These are phyloP conservation scores for Pseudodiploospora longispora DNA, from an alignment of 2,329 filamentous ascomycete genomes.

Conservation along the genomic window DNA sequence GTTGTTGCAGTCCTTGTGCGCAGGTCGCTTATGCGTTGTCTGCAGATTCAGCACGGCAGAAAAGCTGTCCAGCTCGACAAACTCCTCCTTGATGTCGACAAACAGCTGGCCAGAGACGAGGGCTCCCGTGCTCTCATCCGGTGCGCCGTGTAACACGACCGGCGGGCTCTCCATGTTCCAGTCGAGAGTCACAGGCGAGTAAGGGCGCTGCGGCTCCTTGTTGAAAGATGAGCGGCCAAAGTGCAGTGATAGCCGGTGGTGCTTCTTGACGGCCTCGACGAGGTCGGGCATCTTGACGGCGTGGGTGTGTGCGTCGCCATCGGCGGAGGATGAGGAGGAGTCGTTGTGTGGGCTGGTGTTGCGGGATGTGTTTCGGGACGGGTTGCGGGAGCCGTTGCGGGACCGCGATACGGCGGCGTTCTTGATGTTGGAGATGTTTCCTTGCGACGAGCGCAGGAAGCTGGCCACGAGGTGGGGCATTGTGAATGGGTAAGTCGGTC, in stretches of 20 bases:
- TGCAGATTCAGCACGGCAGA: slow-evolving; percentile 63
- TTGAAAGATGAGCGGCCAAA: slow-evolving; percentile 20
- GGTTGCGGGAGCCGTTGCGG: slow-evolving; percentile 21
- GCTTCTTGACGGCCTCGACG: slow-evolving; percentile 30
- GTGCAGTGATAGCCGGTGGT: slow-evolving; percentile 33
- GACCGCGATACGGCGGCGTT: slow-evolving; percentile 24
- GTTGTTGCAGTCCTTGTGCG: slow-evolving; percentile 67
- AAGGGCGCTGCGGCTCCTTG: slow-evolving; percentile 33
- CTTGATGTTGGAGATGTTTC: slow-evolving; percentile 44
- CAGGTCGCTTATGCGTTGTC: slow-evolving; percentile 72
- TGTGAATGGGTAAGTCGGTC: slow-evolving; percentile 11
- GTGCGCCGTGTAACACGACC: slow-evolving; percentile 70
- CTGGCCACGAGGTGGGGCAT: slow-evolving; percentile 53
- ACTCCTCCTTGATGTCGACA: slow-evolving; percentile 60
- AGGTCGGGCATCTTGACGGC: slow-evolving; percentile 32
- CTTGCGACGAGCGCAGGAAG: slow-evolving; percentile 50
- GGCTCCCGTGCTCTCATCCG: slow-evolving; percentile 70
- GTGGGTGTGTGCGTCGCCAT: slow-evolving; percentile 24
- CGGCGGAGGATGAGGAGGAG: slow-evolving; percentile 14
- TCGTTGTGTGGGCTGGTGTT: slow-evolving; percentile 23
- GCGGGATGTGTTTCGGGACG: slow-evolving; percentile 19
- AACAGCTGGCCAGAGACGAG: slow-evolving; percentile 78
- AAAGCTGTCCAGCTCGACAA: slow-evolving; percentile 62
- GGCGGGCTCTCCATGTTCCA: slow-evolving; percentile 78
- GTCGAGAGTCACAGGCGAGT: slow-evolving; percentile 32